phyloP scores from a whole-genome alignment of 225 moss, liverwort and hornwort species.

The Neckera pumila region DNA sequence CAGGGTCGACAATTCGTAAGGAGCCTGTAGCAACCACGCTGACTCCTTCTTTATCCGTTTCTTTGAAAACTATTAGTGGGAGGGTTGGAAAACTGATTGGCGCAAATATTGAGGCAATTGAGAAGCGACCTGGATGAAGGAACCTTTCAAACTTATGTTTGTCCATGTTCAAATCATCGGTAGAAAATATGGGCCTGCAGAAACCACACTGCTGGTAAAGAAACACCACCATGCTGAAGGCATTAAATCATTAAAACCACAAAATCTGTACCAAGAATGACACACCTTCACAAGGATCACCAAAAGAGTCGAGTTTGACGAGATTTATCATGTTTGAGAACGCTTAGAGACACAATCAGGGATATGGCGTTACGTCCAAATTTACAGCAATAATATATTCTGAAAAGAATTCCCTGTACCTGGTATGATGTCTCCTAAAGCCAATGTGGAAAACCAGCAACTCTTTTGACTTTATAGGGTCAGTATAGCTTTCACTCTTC shows the following conservation, averaged over 20 bases:
- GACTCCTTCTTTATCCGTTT: slow-evolving; percentile 31
- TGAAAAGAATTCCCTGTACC: slow-evolving; percentile 19
- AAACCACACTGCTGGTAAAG: not conserved
- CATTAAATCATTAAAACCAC: not conserved
- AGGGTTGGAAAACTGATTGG: slow-evolving; percentile 69
- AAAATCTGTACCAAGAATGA: not conserved
- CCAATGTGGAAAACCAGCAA: slow-evolving; percentile 73
- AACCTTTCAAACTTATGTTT: slow-evolving; percentile 98
- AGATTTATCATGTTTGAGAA: not conserved
- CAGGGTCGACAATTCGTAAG: slow-evolving; percentile 76
- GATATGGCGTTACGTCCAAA: not conserved
- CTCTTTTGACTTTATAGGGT: slow-evolving; percentile 86
- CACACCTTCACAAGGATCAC: not conserved
- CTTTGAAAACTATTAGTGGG: slow-evolving; percentile 73
- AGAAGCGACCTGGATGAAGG: slow-evolving; percentile 86
- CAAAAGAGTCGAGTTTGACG: not conserved
- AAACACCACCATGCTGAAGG: not conserved
- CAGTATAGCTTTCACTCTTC: slow-evolving; percentile 63
- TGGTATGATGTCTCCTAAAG: slow-evolving; percentile 68
- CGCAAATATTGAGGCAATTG: slow-evolving; percentile 74
- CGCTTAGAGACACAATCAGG: not conserved
- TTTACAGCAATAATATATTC: not conserved
- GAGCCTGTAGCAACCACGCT: slow-evolving; percentile 78
- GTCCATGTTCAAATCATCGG: slow-evolving; percentile 82
- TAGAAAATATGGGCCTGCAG: slow-evolving; percentile 81